These are phyloP conservation scores for Chaetomiaceae sp. DNA, from an alignment of 2,329 filamentous ascomycete species.

Conservation along the genomic window DNA sequence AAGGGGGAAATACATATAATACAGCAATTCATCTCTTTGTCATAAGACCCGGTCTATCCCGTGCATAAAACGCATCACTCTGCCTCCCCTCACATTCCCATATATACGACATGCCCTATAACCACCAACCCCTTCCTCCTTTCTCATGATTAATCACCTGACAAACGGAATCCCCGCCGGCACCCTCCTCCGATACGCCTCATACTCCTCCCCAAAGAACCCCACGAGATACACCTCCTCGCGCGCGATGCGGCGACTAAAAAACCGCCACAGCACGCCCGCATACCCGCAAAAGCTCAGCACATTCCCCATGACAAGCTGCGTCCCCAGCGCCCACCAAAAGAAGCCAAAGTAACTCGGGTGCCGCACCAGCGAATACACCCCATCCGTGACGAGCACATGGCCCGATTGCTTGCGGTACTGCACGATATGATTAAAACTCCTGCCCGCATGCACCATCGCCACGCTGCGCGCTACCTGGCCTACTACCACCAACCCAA, in stretches of 20 bases:
- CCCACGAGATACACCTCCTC: slow-evolving; percentile 74
- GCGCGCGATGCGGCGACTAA: slow-evolving; percentile 64
- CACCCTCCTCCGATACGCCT: slow-evolving; percentile 65
- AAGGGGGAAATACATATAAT: too few species aligned
- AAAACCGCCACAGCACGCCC: slow-evolving; percentile 80
- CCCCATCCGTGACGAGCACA: slow-evolving; percentile 72
- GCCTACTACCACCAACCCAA: slow-evolving; percentile 62
- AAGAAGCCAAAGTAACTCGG: slow-evolving; percentile 98
- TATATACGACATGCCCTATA: too few species aligned
- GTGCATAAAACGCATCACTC: too few species aligned
- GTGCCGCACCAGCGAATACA: slow-evolving; percentile 75
- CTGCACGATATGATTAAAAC: slow-evolving; percentile 88
- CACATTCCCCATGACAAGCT: slow-evolving; percentile 81
- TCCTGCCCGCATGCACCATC: slow-evolving; percentile 83
- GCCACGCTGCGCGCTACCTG: slow-evolving; percentile 74
- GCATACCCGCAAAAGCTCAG: slow-evolving; percentile 73
- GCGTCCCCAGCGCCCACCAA: slow-evolving; percentile 95
- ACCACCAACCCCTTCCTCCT: not conserved
- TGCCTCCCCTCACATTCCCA: too few species aligned
- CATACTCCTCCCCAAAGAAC: slow-evolving; percentile 84
- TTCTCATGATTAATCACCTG: slow-evolving; percentile 11
- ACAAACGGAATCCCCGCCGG: slow-evolving; percentile 80
- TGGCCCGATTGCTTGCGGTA: slow-evolving; percentile 64
- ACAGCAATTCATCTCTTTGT: too few species aligned
- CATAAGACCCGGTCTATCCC: too few species aligned